Evolutionary conservation across 1,139 yeast genomes (phyloP).

Genomic region (Debaryomyces psychrophilus): DNA sequence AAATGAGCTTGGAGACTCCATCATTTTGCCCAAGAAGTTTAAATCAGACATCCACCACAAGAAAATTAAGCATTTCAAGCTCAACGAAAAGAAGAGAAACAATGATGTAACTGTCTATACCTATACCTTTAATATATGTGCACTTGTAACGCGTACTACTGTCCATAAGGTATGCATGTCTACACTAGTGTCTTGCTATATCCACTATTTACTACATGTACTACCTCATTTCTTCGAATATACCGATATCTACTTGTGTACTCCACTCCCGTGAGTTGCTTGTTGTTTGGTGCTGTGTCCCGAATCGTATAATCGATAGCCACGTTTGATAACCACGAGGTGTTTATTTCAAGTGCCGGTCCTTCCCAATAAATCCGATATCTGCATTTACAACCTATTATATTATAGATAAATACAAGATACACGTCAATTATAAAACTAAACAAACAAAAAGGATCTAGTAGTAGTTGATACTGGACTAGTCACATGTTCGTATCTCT

Average conservation of each 20-base stretch:
- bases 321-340: conserved; percentile 1
- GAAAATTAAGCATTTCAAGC: conserved; percentile 23
- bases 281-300: background rate
- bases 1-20: background rate
- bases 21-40: conserved; percentile 19
- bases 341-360: background rate
- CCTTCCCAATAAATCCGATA: background rate
- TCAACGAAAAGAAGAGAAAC: conserved; percentile 16
- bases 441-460: background rate
- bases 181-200: background rate
- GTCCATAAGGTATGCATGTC: background rate
- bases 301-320: background rate
- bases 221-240: background rate
- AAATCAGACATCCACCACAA: conserved; percentile 25
- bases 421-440: conserved; percentile 7
- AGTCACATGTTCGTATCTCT: conserved; percentile 5
- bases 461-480: conserved; percentile 1
- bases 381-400: background rate
- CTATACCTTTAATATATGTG: background rate
- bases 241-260: background rate
- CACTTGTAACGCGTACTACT: conserved; percentile 3
- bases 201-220: background rate
- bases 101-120: background rate
- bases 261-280: background rate
- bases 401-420: conserved; percentile 12